These are phyloP conservation scores for Isabelozyma pseudorhagii DNA, from an alignment of 805 yeast genomes.

Conservation along the genomic window DNA sequence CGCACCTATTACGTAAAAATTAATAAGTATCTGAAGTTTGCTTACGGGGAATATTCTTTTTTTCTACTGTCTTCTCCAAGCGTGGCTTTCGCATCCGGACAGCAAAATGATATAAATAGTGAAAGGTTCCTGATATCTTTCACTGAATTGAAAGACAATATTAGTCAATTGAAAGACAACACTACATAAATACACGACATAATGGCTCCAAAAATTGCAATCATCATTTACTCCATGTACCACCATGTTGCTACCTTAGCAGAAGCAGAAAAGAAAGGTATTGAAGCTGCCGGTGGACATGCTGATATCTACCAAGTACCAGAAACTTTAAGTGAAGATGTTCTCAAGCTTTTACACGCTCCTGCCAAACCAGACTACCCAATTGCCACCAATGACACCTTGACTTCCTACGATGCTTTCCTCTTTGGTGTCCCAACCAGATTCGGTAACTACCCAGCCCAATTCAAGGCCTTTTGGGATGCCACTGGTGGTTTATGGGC, in stretches of 20 bases:
- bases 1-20: not conserved
- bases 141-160: not conserved
- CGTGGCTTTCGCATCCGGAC: too few relatives aligned
- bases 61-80: too few relatives aligned
- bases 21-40: not conserved
- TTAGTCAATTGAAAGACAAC: not conserved
- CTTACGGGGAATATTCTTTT: too few relatives aligned
- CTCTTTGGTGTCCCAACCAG: constrained; percentile 86
- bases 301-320: constrained; percentile 74
- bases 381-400: constrained; percentile 55
- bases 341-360: constrained; percentile 57
- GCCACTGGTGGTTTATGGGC: constrained; percentile 81
- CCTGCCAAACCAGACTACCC: constrained; percentile 53
- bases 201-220: constrained; percentile 40
- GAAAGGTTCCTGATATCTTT: too few relatives aligned
- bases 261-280: constrained; percentile 62
- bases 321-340: constrained; percentile 66
- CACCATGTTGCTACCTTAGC: constrained; percentile 75
- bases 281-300: constrained; percentile 61
- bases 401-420: constrained; percentile 71
- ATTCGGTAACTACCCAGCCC: constrained; percentile 78
- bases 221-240: constrained; percentile 64
- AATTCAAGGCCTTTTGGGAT: constrained; percentile 74
- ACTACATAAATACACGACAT: not conserved
- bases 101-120: too few relatives aligned